Percentiles rank a stretch among this genome's conserved stretches.
Conservation (phyloP, 1,284 basidiomycete species). For the Entoloma clypeatum region DNA sequence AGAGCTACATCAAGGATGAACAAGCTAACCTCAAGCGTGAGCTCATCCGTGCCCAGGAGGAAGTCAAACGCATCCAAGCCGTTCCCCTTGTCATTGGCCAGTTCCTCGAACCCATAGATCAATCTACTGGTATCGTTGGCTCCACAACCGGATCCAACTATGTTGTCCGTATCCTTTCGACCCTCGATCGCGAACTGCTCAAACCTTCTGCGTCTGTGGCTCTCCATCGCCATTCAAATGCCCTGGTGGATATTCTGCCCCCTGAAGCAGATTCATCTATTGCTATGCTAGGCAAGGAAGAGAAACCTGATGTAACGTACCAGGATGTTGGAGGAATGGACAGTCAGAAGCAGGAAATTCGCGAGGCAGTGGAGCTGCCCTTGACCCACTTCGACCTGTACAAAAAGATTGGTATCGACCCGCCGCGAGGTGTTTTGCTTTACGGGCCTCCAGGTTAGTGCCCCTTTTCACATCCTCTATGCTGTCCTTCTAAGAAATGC, state of each 20-base stretch:
- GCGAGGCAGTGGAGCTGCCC: conserved; percentile 98
- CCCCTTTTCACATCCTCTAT: not conserved
- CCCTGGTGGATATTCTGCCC: conserved; percentile 96
- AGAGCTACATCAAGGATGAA: conserved; percentile 99
- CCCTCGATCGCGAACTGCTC: conserved; percentile 94
- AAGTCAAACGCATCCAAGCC: conserved; percentile 98
- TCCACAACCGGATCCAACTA: conserved; percentile 99
- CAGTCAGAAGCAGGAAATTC: conserved; percentile 97
- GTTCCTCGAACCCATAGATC: conserved; percentile 98
- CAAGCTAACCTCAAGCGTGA: conserved; percentile 98
- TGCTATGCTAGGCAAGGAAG: conserved; percentile 88
- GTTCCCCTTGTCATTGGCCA: conserved; percentile 99
- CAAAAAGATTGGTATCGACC: conserved; percentile 99
- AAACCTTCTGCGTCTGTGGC: conserved; percentile 98
- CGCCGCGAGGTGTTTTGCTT: conserved; percentile 89
- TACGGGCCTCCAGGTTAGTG: conserved; percentile 86
- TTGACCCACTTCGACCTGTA: conserved; percentile 97
- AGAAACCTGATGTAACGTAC: conserved; percentile 91
- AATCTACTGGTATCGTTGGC: conserved; percentile 96
- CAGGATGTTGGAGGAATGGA: conserved; percentile 97
- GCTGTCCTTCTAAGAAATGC: conserved; percentile 5
- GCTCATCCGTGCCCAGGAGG: conserved; percentile 97
- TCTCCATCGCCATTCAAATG: conserved; percentile 97
- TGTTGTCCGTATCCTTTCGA: conserved; percentile 96
- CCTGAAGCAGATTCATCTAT: conserved; percentile 99